These are phyloP conservation scores for Acaromyces ingoldii DNA, from an alignment of 1,284 basidiomycete genomes.

Conservation along the genomic window DNA sequence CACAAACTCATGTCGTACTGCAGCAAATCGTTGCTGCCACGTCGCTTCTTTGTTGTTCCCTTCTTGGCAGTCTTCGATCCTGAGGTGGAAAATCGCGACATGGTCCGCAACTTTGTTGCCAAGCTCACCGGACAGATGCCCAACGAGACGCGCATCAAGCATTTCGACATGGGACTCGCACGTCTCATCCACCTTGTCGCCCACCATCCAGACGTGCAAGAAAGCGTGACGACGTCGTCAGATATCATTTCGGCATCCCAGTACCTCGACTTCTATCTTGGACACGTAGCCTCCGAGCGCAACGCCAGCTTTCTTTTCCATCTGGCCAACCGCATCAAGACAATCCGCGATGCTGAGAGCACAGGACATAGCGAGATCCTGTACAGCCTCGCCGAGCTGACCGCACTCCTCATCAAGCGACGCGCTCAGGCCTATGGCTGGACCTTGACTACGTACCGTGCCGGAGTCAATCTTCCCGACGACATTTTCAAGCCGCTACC, in stretches of 20 bases:
- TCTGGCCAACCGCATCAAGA: constrained; percentile 77
- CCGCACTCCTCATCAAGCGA: constrained; percentile 75
- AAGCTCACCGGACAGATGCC: constrained; percentile 9
- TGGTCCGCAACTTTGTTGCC: constrained; percentile 27
- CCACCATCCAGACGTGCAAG: constrained; percentile 86
- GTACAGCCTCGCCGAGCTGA: constrained; percentile 80
- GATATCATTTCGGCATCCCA: background rate
- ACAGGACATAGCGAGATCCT: constrained; percentile 59
- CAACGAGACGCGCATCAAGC: constrained; percentile 17
- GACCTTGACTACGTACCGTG: constrained; percentile 73
- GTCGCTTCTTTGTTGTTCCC: constrained; percentile 74
- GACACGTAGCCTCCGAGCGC: constrained; percentile 66
- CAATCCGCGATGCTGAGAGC: constrained; percentile 64
- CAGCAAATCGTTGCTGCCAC: constrained; percentile 61
- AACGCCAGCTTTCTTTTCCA: constrained; percentile 75
- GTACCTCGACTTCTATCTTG: constrained; percentile 83
- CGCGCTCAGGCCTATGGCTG: constrained; percentile 67
- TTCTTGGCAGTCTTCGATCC: constrained; percentile 90
- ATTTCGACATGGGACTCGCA: constrained; percentile 73
- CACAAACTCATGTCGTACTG: constrained; percentile 68
- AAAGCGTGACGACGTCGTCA: constrained; percentile 55
- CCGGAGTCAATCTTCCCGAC: constrained; percentile 69
- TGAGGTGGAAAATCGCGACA: constrained; percentile 56
- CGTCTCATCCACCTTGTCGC: constrained; percentile 80
- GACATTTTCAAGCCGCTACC: constrained; percentile 65